Evolutionary conservation across 2,329 filamentous ascomycete genomes (phyloP), one percentile per base, ranked within the genome.

Genomic region (Teratosphaeria pseudoeucalypti): DNA sequence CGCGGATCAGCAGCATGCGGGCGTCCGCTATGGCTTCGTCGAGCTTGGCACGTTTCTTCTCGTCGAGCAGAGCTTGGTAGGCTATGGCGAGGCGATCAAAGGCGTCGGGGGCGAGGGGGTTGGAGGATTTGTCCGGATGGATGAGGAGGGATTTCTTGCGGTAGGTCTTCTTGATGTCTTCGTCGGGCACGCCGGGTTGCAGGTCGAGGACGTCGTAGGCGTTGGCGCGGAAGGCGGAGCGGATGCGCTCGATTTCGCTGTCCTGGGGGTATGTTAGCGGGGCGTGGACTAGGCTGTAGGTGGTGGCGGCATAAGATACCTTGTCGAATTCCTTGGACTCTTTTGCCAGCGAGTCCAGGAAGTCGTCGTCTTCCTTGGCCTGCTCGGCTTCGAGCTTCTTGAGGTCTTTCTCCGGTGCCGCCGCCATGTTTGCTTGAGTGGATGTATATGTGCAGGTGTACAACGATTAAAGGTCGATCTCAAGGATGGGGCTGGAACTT

Each of bases 71-170:
- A 68, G 90, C 85, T 2, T 86, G 88, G 72, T 97, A 91, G 0
- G 94, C 94, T 76, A 97, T 96, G 71, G 96, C 96, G 32, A 99
- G 82, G 10, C 92, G 86, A 76, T 99, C 94, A 72, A 99, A 99
- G 65, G 94, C 94, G 69, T 97, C 94, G 3, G 94, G 92, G 0
- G 94, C 94, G 55, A 81, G 83, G 0, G 90, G 87, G 72, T 99
- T 97, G 70, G 86, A 86, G 59, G 94, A 96, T 76, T 99, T 99
- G 79, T 99, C 94, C 6, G 94, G 94, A 79, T 99, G 94, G 78
- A 99, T 97, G 55, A 99, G 85, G 60, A 99, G 86, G n/a, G 94
- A 99, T 76, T 96, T 97, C 70, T 90, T 92, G 79, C 94, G 92
- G 78, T 97, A 99, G 66, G 84, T 84, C 67, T 87, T 80, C 77